Conservation (phyloP, 1,139 yeast species). For the Taphrina deformans region DNA sequence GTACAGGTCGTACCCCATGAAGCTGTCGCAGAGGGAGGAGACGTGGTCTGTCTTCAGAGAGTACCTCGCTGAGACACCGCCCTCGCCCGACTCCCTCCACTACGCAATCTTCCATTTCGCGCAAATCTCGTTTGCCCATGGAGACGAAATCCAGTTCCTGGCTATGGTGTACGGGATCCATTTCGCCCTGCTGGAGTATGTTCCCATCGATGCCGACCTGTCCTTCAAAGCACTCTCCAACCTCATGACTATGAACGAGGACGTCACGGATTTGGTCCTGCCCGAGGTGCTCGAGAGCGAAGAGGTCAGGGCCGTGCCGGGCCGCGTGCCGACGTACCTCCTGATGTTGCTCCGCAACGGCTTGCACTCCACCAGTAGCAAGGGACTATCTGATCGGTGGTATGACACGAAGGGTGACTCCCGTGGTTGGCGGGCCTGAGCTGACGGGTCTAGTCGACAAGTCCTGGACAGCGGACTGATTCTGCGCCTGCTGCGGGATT, state of each 20-base stretch:
- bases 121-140: conserved; percentile 16
- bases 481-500: neutral
- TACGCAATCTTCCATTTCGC: neutral
- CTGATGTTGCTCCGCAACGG: conserved; percentile 4
- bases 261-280: neutral
- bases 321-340: neutral
- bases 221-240: conserved; percentile 16
- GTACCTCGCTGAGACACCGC: neutral
- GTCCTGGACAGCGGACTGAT: neutral
- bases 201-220: neutral
- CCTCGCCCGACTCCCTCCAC: neutral
- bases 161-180: neutral
- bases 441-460: neutral
- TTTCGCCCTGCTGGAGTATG: neutral
- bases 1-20: neutral
- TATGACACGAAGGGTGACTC: neutral
- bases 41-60: neutral
- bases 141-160: neutral
- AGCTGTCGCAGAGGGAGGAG: neutral
- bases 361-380: neutral
- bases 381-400: neutral
- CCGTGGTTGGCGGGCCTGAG: neutral
- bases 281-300: neutral
- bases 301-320: neutral
- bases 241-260: conserved; percentile 11